phyloP scores from a whole-genome alignment of 2,329 filamentous ascomycete species.

The Mycogone perniciosa region DNA sequence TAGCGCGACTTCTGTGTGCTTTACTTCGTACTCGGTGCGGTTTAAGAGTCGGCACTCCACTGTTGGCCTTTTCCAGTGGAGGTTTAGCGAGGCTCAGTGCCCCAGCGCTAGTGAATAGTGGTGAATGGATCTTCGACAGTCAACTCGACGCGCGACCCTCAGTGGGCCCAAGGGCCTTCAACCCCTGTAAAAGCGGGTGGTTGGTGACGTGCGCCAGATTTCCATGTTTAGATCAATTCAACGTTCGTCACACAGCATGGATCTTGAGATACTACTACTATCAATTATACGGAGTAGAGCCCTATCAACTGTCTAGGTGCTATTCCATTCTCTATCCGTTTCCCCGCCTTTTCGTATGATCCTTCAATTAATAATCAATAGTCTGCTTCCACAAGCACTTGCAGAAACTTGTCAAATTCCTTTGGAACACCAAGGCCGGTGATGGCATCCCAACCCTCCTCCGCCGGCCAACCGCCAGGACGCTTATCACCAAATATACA shows the following conservation, averaged over 20 bases:
- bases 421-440: constrained; percentile 44
- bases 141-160: constrained; percentile 8
- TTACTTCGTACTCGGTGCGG: no score
- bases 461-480: constrained; percentile 39
- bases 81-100: constrained; percentile 5
- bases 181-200: neutral
- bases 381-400: constrained; percentile 25
- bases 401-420: constrained; percentile 34
- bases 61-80: constrained; percentile 2
- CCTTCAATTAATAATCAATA: neutral
- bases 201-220: no score
- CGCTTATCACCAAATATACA: constrained; percentile 31
- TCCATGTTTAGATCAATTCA: no score
- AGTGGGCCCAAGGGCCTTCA: neutral
- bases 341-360: no score
- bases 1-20: no score
- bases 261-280: no score
- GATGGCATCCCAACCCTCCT: constrained; percentile 40
- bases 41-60: neutral
- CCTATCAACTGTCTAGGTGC: no score
- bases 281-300: no score
- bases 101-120: neutral
- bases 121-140: neutral
- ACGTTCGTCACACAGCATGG: no score
- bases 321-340: no score